Base-by-base conservation (phyloP, 768 basidiomycete species). In the Tephrocybe sp. region DNA sequence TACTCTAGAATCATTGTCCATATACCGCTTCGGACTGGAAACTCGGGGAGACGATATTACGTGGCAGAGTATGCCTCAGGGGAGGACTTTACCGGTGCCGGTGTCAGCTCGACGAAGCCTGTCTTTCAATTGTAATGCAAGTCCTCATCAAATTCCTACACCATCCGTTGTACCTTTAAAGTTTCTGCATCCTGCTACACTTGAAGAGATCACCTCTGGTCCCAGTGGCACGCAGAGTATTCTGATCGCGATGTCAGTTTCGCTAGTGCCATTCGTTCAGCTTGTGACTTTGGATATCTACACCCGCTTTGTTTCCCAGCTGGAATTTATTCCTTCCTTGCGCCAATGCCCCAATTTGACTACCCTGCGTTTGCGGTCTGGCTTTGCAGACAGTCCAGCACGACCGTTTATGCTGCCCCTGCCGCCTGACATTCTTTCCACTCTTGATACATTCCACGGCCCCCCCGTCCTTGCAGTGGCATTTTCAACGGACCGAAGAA, bases 401-500 rank as follows among this genome's bases (percentile, higher is more conserved):
- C 21, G 39, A n/a, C 19, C 30, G 25, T 34, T 35, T 1, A 50
- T 56, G 12, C 22, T 49, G 9, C 51, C 47, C 16, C 27, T 60
- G 24, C 55, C 54, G 3, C 9, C 24, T 6, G 49, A 39, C 1
- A 27, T 42, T 9, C 22, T 64, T 22, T 60, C 55, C 6, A 25
- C 32, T 7, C 60, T 64, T 5, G 27, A 12, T 0, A 46, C 36
- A 22, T 60, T 59, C 44, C 59, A 61, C 41, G 64, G 61, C 5
- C 60, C 59, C 9, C 37, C 53, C 13, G 31, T 22, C 36, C 49
- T 58, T 32, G 56, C 48, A 1, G 27, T 35, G 6, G 22, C 36
- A 30, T 60, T 60, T 38, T 49, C 60, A 7, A 47, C 19, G 3
- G 34, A 25, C 13, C 61, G 53, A 26, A 8, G 37, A 7, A 46